Evolutionary conservation across 805 yeast genomes (phyloP), one percentile per base, ranked within the genome.

Genomic region (Kodamaea sagamina): DNA sequence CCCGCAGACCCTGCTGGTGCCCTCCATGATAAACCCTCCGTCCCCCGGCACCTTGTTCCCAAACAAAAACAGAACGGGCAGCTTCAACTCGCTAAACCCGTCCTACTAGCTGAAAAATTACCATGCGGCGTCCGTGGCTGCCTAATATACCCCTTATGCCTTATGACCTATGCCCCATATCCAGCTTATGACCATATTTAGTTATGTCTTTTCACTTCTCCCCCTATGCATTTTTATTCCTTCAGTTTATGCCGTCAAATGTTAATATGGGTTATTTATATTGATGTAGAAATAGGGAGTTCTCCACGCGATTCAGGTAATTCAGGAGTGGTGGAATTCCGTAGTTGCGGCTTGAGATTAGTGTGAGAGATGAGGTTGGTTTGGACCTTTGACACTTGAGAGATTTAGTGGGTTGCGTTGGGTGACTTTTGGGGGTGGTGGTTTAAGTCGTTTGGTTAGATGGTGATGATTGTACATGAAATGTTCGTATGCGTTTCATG

Each of bases 11-110:
- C n/a, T n/a, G n/a, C n/a, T n/a, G n/a, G 27, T 50, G 9, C 55
- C 52, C 26, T 42, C 43, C 26, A 38, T 53, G 31, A 46, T 45
- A 31, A 53, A 12, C 34, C 34, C 15, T 9, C 34, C 34, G 34
- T 29, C 34, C n/a, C 34, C 34, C 7, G 34, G 34, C 6, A 13
- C 34, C 9, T 29, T 29, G 34, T 29, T 29, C 17, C 34, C 34
- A 17, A 21, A 6, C 24, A 29, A 29, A 10, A 29, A 29, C 34
- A 29, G 34, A 29, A 29, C 11, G 4, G 32, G 32, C 3, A 12
- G 10, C 34, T 29, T 29, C 19, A 29, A 29, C 34, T 29, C 34
- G 18, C 34, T 29, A 6, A 29, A 29, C 34, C 34, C 34, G 19
- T 29, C 34, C 19, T 29, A 29, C 18, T 29, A 13, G 19, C 16